Base-by-base conservation (phyloP, 192 early-diverging fungal genomes). In the Spizellomyces punctatus region DNA sequence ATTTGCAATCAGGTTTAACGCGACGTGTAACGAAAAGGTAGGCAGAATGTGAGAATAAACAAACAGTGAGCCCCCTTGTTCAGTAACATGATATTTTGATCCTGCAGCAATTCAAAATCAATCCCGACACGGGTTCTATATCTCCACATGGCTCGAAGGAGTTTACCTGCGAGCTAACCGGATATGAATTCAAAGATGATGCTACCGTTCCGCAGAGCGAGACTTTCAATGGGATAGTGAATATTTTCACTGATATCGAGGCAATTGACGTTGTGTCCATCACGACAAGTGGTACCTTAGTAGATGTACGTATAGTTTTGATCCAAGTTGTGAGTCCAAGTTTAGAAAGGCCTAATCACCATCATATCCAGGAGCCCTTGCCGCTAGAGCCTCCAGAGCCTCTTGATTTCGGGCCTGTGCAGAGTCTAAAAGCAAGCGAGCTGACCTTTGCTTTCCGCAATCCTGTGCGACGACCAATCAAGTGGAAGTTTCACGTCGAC, bases 401-500 rank as follows among this genome's bases (percentile, higher is more conserved):
- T 19, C 58, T 83, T 4, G 65, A 71, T 12, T 86, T 86, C 63
- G 85, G 82, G 17, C 49, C 73, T 6, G 78, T 83, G 2, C 67
- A 61, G n/a, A 50, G 56, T 9, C 48, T 58, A 12, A 78, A 74
- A n/a, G 16, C 10, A 16, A 61, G 58, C 3, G 61, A 45, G 10
- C 52, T 58, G 7, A 36, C 41, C 10, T 66, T 86, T 69, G 49
- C 81, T 22, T 82, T 86, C 59, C 59, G 76, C 19, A 86, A 86
- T 64, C 79, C 81, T 6, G 76, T 79, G 10, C 72, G 81, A 4
- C 17, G 81, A 46, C 62, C 73, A 6, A 44, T 82, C 41, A 58
- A 47, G 10, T 86, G 82, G 75, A 80, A 75, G 56, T 73, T 86
- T 46, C 54, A 66, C 19, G 72, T 86, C 36, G 81, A 81, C 22